Conservation (phyloP, 371 early-diverging fungal species). For the Coemansia sp. region DNA sequence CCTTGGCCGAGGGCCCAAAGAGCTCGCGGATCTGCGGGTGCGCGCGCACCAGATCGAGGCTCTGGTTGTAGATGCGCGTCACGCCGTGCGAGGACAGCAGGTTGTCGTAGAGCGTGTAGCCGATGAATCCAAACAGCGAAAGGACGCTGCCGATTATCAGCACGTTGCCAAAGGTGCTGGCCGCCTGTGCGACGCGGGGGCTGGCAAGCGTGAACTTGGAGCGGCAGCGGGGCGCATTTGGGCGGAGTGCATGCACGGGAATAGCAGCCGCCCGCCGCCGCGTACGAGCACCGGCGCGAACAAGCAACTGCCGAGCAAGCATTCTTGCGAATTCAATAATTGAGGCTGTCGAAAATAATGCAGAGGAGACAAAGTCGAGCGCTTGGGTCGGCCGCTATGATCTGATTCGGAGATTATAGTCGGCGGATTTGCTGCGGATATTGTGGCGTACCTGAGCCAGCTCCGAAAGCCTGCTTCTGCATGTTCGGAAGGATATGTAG, state of each 20-base stretch:
- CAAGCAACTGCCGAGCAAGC: background rate
- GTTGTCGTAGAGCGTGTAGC: conserved; percentile 50
- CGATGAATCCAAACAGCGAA: conserved; percentile 42
- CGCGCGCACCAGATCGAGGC: conserved; percentile 41
- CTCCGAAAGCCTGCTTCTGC: too few relatives aligned
- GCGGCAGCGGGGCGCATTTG: too few relatives aligned
- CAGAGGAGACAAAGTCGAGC: background rate
- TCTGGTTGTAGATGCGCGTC: conserved; percentile 47
- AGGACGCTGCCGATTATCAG: conserved; percentile 39
- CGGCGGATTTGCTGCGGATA: too few relatives aligned
- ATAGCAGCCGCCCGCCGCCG: background rate
- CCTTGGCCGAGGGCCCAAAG: conserved; percentile 19
- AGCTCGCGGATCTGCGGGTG: conserved; percentile 31
- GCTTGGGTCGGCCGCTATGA: too few relatives aligned
- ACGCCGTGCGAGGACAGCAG: conserved; percentile 35
- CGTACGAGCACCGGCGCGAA: background rate
- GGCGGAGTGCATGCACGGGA: background rate
- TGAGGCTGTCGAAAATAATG: too few relatives aligned
- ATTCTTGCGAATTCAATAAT: background rate
- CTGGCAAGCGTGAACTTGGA: background rate
- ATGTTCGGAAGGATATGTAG: too few relatives aligned
- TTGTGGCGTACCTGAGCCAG: too few relatives aligned
- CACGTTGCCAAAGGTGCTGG: conserved; percentile 28
- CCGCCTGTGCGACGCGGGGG: conserved; percentile 1
- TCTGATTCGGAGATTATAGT: too few relatives aligned